Percentiles rank a stretch among this genome's conserved stretches.
phyloP scores from a whole-genome alignment of 805 yeast genomes.

The Sungouiozyma intestinalis region DNA sequence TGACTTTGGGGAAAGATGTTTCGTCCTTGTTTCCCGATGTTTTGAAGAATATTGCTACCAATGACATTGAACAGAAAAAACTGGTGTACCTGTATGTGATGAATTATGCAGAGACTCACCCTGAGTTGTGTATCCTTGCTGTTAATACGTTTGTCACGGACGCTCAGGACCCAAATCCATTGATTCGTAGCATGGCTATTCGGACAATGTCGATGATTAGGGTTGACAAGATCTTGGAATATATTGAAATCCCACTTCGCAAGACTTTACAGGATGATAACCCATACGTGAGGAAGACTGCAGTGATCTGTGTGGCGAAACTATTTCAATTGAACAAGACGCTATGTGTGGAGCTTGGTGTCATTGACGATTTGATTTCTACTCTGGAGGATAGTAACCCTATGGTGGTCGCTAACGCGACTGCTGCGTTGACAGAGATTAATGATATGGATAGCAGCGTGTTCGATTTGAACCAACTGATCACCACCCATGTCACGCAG shows the following conservation, averaged over 20 bases:
- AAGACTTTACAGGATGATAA: slow-evolving; percentile 84
- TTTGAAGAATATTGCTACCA: slow-evolving; percentile 90
- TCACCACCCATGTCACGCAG: slow-evolving; percentile 39
- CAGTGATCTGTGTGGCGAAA: slow-evolving; percentile 95
- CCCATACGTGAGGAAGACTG: slow-evolving; percentile 96
- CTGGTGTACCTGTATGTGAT: slow-evolving; percentile 87
- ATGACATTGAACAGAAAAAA: slow-evolving; percentile 92
- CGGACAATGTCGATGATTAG: slow-evolving; percentile 98
- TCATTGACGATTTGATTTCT: slow-evolving; percentile 53
- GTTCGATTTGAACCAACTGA: slow-evolving; percentile 31
- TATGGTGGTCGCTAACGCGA: slow-evolving; percentile 94
- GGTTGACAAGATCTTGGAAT: slow-evolving; percentile 91
- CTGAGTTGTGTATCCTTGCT: slow-evolving; percentile 90
- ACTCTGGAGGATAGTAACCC: slow-evolving; percentile 84
- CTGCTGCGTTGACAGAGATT: slow-evolving; percentile 77
- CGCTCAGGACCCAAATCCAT: slow-evolving; percentile 92
- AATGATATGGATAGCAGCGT: slow-evolving; percentile 52
- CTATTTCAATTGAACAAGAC: slow-evolving; percentile 75
- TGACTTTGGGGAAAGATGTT: slow-evolving; percentile 97
- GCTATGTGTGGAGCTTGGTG: slow-evolving; percentile 80
- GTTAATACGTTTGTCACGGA: slow-evolving; percentile 94
- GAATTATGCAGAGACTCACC: slow-evolving; percentile 96
- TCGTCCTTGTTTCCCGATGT: slow-evolving; percentile 92
- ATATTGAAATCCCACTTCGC: slow-evolving; percentile 81
- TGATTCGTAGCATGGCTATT: slow-evolving; percentile 90